Evolutionary conservation across 2,329 filamentous ascomycete genomes (phyloP), one percentile per base, ranked within the genome.

Genomic region (Trichoderma citrinoviride): DNA sequence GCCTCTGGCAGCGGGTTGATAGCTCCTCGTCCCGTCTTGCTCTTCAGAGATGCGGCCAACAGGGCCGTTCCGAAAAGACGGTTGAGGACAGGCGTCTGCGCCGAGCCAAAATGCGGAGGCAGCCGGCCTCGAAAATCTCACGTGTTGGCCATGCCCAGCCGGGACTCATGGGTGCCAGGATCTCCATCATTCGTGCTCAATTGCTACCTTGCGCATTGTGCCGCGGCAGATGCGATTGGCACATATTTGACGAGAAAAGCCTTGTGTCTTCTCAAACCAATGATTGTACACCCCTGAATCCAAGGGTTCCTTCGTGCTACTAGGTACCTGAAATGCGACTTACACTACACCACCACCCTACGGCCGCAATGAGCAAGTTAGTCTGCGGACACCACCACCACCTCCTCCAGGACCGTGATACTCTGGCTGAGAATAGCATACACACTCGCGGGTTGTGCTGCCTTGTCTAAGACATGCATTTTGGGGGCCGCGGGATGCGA

Each of bases 391-490:
- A 63, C 61, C 61, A 63, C 61, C 61, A 56, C 61, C 41, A 63
- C 27, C n/a, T 44, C 49, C 23, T 53, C 60, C 49, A 62, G 17
- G 41, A 63, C 40, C 19, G 41, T 27, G 25, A 44, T 53, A 19
- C 61, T 63, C 21, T 56, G 61, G 50, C 56, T 50, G 47, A 60
- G 33, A 61, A 49, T 52, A 60, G 63, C 27, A 50, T 49, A 56
- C 41, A 53, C n/a, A 33, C 43, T 37, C 41, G 53, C 40, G 23
- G 63, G 56, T 65, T 37, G 25, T 56, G 52, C 61, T 63, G 63
- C 56, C 56, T 65, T 65, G 55, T 61, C 56, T 65, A 12, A 65
- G 63, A 61, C 63, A 56, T 65, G 54, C 63, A 43, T 41, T 47
- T 58, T 61, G 55, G 63, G 55, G 63, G 63, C 63, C 14, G 41